Evolutionary conservation across 139 green algal genomes (phyloP).

Genomic region (Diplosphaera chodatii): DNA sequence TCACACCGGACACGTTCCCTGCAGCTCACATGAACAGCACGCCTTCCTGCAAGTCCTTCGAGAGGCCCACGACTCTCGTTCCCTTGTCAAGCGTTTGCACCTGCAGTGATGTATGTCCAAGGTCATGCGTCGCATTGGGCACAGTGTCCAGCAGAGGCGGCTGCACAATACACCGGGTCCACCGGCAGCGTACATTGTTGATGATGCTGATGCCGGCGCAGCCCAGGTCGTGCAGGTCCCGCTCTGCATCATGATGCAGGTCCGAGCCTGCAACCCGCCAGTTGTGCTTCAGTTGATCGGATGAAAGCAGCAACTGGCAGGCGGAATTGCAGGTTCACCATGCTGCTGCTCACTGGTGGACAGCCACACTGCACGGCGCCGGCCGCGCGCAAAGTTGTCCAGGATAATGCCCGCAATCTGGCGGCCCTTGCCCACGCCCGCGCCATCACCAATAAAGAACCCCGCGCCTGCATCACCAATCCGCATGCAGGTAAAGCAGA

Average conservation of each 20-base stretch:
- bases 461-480: conserved; percentile 50
- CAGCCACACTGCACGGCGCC: conserved; percentile 51
- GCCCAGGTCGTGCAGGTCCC: conserved; percentile 59
- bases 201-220: conserved; percentile 56
- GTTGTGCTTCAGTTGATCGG: too few species aligned
- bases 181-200: conserved; percentile 49
- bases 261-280: conserved; percentile 15
- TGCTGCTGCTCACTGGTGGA: conserved; percentile 50
- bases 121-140: too few species aligned
- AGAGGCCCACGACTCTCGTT: conserved; percentile 48
- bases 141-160: too few species aligned
- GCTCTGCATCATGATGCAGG: conserved; percentile 62
- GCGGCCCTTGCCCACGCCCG: conserved; percentile 78
- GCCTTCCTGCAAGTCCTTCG: conserved; percentile 70
- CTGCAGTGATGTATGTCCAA: too few species aligned
- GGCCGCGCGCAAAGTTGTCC: conserved; percentile 74
- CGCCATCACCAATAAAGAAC: conserved; percentile 80
- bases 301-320: too few species aligned
- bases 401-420: conserved; percentile 77
- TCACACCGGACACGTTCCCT: too few species aligned
- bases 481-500: too few species aligned
- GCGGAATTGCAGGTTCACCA: too few species aligned
- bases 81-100: conserved; percentile 64
- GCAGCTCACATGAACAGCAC: conserved; percentile 77
- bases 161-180: too few species aligned